A percentile compares a stretch with the other conserved stretches of the same genome.
Conservation (phyloP, 495 filamentous ascomycete genomes). For the Penicillium egyptiacum region DNA sequence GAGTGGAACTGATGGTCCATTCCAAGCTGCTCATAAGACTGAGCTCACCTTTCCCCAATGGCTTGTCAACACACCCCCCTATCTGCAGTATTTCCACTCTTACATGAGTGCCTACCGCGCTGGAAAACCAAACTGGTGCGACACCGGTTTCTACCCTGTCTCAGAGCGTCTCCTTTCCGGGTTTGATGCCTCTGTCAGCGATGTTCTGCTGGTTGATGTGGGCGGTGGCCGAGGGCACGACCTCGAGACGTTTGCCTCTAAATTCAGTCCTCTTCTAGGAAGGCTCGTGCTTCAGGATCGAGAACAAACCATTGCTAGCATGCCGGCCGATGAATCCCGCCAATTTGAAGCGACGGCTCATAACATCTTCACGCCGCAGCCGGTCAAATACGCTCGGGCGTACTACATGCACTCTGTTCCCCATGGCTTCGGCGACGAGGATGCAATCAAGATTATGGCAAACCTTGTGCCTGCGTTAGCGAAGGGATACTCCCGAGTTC, state of each 20-base stretch:
- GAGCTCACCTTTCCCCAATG: slow-evolving; percentile 29
- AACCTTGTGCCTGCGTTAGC: slow-evolving; percentile 48
- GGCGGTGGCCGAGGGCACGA: slow-evolving; percentile 54
- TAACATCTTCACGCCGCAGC: slow-evolving; percentile 56
- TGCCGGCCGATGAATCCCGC: slow-evolving; percentile 19
- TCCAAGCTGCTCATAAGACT: slow-evolving; percentile 33
- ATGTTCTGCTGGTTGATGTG: slow-evolving; percentile 55
- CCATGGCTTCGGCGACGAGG: slow-evolving; percentile 52
- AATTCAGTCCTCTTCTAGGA: slow-evolving; percentile 35
- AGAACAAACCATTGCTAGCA: slow-evolving; percentile 36
- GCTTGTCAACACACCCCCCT: slow-evolving; percentile 22
- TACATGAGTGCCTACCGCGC: slow-evolving; percentile 46
- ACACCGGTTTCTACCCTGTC: slow-evolving; percentile 47
- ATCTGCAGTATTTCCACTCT: slow-evolving; percentile 27
- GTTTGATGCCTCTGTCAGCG: slow-evolving; percentile 15
- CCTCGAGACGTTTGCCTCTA: slow-evolving; percentile 34
- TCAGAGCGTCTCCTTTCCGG: slow-evolving; percentile 31
- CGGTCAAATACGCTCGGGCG: slow-evolving; percentile 38
- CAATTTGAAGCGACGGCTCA: slow-evolving; percentile 28
- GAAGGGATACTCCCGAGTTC: slow-evolving; percentile 47
- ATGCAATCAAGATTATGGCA: slow-evolving; percentile 43
- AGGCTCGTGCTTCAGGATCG: slow-evolving; percentile 52
- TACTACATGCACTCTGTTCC: slow-evolving; percentile 47
- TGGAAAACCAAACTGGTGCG: slow-evolving; percentile 48
- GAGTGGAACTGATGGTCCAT: slow-evolving; percentile 28